Base-by-base conservation (phyloP, 169 alveolate genomes). In the Cryptosporidium baileyi region DNA sequence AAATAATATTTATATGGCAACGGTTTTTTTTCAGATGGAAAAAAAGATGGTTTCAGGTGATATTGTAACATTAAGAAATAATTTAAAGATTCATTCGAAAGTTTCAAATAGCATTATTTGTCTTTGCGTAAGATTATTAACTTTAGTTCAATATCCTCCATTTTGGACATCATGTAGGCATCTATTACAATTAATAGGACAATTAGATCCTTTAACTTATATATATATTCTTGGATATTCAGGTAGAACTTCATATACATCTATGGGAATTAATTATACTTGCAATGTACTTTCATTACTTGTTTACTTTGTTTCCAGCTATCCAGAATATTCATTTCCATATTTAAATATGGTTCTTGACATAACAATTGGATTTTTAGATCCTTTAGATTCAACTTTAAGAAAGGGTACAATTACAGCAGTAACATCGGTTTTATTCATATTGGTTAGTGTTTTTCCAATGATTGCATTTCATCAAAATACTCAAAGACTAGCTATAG, bases 401-500 rank as follows among this genome's bases (percentile, higher is more conserved):
- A 44, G 93, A 30, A 80, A 89, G 7, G 81, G 90, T 22, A 67
- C 90, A 8, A 80, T 91, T 49, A 82, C 89, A 34, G 91, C 90
- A 22, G 91, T 92, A 3, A 91, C 94, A 1, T 82, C 92, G 1
- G 94, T 92, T 13, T 65, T 91, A 6, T 89, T 89, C 61, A 80
- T 80, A 13, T 57, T 91, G 82, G 94, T 91, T 36, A 91, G 89
- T 80, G 89, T 74, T 49, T 80, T 91, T 45, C 94, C 94, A 11
- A 91, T 89, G 93, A 92, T 90, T 24, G 88, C 91, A 49, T 91
- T 91, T 63, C 91, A 91, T 63, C 94, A 91, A 82, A 79, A 91
- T 52, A 91, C 93, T 15, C 94, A 91, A 82, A 63, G 94, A 41
- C 88, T 91, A 49, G 94, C 94, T 19, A 91, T 91, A 59, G 94